Base-by-base conservation (phyloP, 345 rosid genomes). In the Brassica carinata region DNA sequence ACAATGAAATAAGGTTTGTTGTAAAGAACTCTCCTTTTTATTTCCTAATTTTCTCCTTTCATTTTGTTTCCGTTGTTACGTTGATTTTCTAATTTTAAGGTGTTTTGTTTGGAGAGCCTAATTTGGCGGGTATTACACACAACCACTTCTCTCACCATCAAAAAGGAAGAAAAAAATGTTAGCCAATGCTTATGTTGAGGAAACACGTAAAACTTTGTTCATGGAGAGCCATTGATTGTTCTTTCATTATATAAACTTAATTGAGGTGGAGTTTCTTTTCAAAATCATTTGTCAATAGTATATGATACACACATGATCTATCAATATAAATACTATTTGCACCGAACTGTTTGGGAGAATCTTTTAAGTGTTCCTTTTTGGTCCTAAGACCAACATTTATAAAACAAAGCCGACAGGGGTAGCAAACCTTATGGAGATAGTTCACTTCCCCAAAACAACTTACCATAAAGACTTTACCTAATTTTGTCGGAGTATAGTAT, bases 41-140 rank as follows among this genome's bases (percentile, higher is more conserved):
- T 55, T 55, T 55, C 26, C 62, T 55, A 15, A 55, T 55, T 55
- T 55, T 53, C 58, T n/a, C 17, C 23, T 67, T 38, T 67, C 57
- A 23, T 59, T 79, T 74, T 74, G 69, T 30, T 59, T 74, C 23
- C 77, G 10, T 68, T 53, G 40, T 75, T 68, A 62, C 2, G 38
- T 64, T 71, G 14, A 31, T 67, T 67, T 76, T 72, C 81, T 71
- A 81, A 45, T 67, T 81, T 81, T 58, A 76, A 59, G 6, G 15
- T 19, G 65, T 53, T 75, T 65, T 76, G 76, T 66, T 58, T 76
- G 70, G 59, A 71, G 45, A 53, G 67, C 71, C 84, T 77, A 31
- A 67, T 77, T 77, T 72, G 74, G 78, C 48, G 84, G 84, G 71
- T 7, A 81, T n/a, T n/a, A 77, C 78, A 67, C 66, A 72, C 58